Percentiles rank a stretch among this genome's conserved stretches.
Evolutionary conservation across 2,329 filamentous ascomycete species (phyloP).

Genomic region (Exophiala dermatitidis): DNA sequence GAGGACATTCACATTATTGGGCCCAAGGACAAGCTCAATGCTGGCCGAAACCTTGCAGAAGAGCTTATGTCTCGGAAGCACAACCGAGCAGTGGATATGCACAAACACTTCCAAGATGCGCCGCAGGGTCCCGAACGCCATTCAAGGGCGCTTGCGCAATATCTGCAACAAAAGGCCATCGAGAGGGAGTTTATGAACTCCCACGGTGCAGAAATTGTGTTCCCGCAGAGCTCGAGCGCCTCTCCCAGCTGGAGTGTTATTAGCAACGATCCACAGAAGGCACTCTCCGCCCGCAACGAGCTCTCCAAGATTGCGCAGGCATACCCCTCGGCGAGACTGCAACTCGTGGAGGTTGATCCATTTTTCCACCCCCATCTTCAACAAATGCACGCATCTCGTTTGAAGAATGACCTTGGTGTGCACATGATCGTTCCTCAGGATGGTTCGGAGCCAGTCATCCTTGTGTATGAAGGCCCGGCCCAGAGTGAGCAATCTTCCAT

Average conservation of each 20-base stretch:
- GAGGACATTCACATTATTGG: conserved; percentile 82
- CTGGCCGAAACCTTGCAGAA: conserved; percentile 74
- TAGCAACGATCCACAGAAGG: conserved; percentile 75
- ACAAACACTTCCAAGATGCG: conserved; percentile 67
- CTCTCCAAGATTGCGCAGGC: conserved; percentile 45
- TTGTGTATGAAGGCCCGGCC: conserved; percentile 45
- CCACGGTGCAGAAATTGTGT: conserved; percentile 81
- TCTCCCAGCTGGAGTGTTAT: conserved; percentile 77
- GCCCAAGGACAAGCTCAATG: conserved; percentile 63
- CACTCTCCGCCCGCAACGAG: conserved; percentile 44
- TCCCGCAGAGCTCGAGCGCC: conserved; percentile 48
- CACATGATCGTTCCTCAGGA: conserved; percentile 44
- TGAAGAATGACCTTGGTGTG: conserved; percentile 42
- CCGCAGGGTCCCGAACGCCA: conserved; percentile 67
- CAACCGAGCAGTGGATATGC: conserved; percentile 73
- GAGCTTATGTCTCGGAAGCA: conserved; percentile 83
- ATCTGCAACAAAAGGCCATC: conserved; percentile 73
- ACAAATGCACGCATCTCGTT: conserved; percentile 33
- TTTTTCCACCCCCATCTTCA: conserved; percentile 45
- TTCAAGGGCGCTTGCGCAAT: conserved; percentile 78
- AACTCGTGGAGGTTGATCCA: conserved; percentile 41
- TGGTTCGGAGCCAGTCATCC: conserved; percentile 39
- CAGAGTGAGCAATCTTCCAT: conserved; percentile 30
- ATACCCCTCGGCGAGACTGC: conserved; percentile 41
- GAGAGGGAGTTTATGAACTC: conserved; percentile 73